Conservation (phyloP, 768 basidiomycete species). For the Hemileccinum rubropunctum region DNA sequence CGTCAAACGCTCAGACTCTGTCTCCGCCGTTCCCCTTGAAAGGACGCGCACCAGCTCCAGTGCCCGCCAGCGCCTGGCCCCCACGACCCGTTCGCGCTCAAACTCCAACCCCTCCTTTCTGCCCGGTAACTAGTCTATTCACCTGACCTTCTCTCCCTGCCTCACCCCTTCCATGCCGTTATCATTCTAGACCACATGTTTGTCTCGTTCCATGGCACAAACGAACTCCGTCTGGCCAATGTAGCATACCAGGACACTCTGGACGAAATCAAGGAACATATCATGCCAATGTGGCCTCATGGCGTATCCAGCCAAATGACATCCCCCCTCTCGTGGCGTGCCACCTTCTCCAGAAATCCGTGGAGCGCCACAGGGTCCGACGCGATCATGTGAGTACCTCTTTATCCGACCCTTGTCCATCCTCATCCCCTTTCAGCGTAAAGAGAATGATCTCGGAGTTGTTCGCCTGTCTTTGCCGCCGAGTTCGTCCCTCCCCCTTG, state of each 20-base stretch:
- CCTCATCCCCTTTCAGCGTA: constrained; percentile 42
- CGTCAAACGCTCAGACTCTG: constrained; percentile 23
- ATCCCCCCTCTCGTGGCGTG: constrained; percentile 49
- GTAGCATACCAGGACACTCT: constrained; percentile 51
- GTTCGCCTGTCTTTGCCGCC: constrained; percentile 56
- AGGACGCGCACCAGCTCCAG: constrained; percentile 45
- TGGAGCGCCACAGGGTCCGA: constrained; percentile 63
- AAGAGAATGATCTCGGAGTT: constrained; percentile 59
- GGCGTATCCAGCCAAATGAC: constrained; percentile 47
- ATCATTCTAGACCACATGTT: constrained; percentile 62
- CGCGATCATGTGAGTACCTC: constrained; percentile 44
- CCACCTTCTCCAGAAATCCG: constrained; percentile 64
- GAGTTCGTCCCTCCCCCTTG: constrained; percentile 40
- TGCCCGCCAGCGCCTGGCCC: constrained; percentile 28
- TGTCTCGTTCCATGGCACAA: constrained; percentile 62
- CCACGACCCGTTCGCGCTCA: constrained; percentile 34
- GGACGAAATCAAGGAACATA: constrained; percentile 53
- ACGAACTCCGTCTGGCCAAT: constrained; percentile 52
- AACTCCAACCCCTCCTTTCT: constrained; percentile 35
- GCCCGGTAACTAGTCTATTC: constrained; percentile 23
- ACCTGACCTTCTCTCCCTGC: constrained; percentile 21
- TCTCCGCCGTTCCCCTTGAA: constrained; percentile 27
- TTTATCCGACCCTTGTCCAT: constrained; percentile 1
- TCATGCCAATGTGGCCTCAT: constrained; percentile 67
- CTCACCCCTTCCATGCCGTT: constrained; percentile 20